A percentile compares a stretch with the other conserved stretches of the same genome.
Conservation (phyloP, 495 filamentous ascomycete genomes). For the Aspergillus panamensis region DNA sequence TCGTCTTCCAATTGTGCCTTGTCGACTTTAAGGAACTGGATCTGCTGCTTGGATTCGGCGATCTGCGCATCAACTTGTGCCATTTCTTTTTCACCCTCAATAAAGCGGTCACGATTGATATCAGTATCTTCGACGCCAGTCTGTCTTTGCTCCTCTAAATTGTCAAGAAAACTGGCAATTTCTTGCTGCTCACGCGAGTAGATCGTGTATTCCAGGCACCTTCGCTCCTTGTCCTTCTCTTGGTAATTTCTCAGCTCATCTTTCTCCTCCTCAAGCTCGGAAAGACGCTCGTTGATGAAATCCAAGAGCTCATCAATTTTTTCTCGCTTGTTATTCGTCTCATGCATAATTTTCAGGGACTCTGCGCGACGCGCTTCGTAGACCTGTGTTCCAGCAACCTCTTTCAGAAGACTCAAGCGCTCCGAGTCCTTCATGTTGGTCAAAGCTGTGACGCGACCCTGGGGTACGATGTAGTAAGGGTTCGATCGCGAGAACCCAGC, state of each 20-base stretch:
- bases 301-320: slow-evolving; percentile 92
- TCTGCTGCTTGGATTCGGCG: slow-evolving; percentile 70
- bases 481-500: slow-evolving; percentile 97
- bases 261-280: slow-evolving; percentile 93
- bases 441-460: slow-evolving; percentile 90
- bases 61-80: slow-evolving; percentile 72
- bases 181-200: slow-evolving; percentile 83
- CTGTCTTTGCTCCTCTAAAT: slow-evolving; percentile 76
- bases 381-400: slow-evolving; percentile 94
- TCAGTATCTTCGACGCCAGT: slow-evolving; percentile 79
- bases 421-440: slow-evolving; percentile 98
- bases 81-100: slow-evolving; percentile 77
- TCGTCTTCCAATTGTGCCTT: slow-evolving; percentile 87
- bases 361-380: slow-evolving; percentile 90
- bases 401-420: slow-evolving; percentile 83
- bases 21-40: slow-evolving; percentile 85
- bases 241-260: slow-evolving; percentile 90
- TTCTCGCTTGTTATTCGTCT: slow-evolving; percentile 86
- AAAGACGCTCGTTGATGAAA: slow-evolving; percentile 85
- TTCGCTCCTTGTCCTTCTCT: slow-evolving; percentile 88
- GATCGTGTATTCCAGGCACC: slow-evolving; percentile 92
- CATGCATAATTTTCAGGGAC: slow-evolving; percentile 93
- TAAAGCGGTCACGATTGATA: slow-evolving; percentile 71
- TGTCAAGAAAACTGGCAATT: slow-evolving; percentile 71
- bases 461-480: slow-evolving; percentile 98